A percentile compares a stretch with the other conserved stretches of the same genome.
These are phyloP conservation scores for Amanita rimosa DNA, from an alignment of 768 basidiomycete species.

Conservation along the genomic window DNA sequence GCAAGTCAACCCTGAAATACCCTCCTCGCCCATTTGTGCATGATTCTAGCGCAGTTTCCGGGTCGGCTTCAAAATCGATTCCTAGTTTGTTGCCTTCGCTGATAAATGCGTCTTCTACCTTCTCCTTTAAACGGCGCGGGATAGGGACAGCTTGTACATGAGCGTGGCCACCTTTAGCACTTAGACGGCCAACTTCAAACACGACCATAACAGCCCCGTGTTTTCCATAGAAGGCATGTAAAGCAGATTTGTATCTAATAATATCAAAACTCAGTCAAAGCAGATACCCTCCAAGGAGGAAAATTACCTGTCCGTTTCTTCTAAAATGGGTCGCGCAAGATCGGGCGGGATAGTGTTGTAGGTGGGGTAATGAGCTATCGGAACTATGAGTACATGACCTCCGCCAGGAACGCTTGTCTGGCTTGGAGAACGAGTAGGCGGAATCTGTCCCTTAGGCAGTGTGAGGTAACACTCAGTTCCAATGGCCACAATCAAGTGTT, in stretches of 20 bases:
- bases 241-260: slow-evolving; percentile 65
- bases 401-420: slow-evolving; percentile 74
- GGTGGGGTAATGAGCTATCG: slow-evolving; percentile 90
- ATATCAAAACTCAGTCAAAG: background rate
- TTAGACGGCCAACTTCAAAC: slow-evolving; percentile 82
- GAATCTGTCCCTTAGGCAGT: slow-evolving; percentile 91
- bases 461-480: slow-evolving; percentile 92
- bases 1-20: slow-evolving; percentile 89
- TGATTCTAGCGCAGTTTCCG: slow-evolving; percentile 47
- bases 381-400: slow-evolving; percentile 90
- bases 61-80: slow-evolving; percentile 65
- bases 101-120: slow-evolving; percentile 62
- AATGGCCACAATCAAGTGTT: slow-evolving; percentile 92
- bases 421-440: slow-evolving; percentile 60
- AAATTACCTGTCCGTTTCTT: slow-evolving; percentile 67
- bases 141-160: slow-evolving; percentile 84
- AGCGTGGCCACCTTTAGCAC: slow-evolving; percentile 85
- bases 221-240: slow-evolving; percentile 62
- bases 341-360: slow-evolving; percentile 73
- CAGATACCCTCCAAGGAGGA: background rate
- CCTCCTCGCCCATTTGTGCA: slow-evolving; percentile 47
- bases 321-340: slow-evolving; percentile 59
- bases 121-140: slow-evolving; percentile 46
- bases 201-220: slow-evolving; percentile 58
- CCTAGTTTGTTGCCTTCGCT: slow-evolving; percentile 56